A percentile compares a stretch with the other conserved stretches of the same genome.
These are phyloP conservation scores for Aspergillus ustus DNA, from an alignment of 2,329 filamentous ascomycete genomes.

Conservation along the genomic window DNA sequence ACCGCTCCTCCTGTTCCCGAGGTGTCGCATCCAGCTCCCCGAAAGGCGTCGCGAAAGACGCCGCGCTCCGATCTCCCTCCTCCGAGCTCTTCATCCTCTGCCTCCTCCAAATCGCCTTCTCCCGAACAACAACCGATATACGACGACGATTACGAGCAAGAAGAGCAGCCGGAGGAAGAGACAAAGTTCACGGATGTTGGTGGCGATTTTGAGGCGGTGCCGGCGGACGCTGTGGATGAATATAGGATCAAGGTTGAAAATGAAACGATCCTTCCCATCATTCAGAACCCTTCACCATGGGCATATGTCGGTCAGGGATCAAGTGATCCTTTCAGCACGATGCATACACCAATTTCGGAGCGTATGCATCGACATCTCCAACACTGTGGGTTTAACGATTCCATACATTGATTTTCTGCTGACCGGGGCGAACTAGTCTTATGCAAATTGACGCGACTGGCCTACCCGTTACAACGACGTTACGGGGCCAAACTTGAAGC, in stretches of 20 bases:
- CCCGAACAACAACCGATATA: conserved; percentile 21
- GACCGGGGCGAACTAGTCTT: conserved; percentile 34
- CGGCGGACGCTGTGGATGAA: conserved; percentile 21
- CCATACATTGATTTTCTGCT: background rate
- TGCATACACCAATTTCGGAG: conserved; percentile 42
- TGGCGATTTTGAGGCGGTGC: conserved; percentile 11
- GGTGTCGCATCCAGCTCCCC: conserved; percentile 5
- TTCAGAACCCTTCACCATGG: conserved; percentile 27
- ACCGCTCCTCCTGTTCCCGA: conserved; percentile 4
- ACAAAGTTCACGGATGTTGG: conserved; percentile 13
- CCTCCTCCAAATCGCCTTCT: conserved; percentile 16
- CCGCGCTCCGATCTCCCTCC: conserved; percentile 1
- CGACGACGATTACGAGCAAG: conserved; percentile 8
- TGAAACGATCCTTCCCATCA: conserved; percentile 14
- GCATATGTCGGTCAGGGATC: conserved; percentile 37
- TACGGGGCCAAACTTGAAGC: conserved; percentile 39
- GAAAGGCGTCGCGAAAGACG: background rate
- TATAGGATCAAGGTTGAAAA: conserved; percentile 20
- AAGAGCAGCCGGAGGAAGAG: background rate
- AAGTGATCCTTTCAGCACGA: conserved; percentile 41
- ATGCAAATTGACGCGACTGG: conserved; percentile 40
- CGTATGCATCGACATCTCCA: conserved; percentile 44
- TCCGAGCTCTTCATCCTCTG: conserved; percentile 9
- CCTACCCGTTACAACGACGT: conserved; percentile 41
- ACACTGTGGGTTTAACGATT: conserved; percentile 34